Conservation (phyloP, 225 moss, liverwort and hornwort species). For the Neckera pumila region DNA sequence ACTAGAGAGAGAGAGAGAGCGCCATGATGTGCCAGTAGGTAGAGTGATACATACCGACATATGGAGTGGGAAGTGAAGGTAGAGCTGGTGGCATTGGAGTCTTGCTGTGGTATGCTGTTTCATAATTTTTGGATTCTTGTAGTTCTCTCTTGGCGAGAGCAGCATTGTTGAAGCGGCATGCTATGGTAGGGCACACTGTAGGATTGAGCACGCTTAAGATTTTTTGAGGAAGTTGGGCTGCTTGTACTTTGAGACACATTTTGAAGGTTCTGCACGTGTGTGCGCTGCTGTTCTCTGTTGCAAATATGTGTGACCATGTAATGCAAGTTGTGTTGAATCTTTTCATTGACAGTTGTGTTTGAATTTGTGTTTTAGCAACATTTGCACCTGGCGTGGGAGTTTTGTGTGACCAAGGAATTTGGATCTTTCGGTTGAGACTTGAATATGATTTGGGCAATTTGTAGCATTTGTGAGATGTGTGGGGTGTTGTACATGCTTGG, state of each 20-base stretch:
- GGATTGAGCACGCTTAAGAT: neutral
- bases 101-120: conserved; percentile 6
- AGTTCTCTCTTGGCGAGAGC: neutral
- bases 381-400: neutral
- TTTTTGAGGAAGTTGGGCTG: conserved; percentile 25
- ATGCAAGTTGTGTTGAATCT: neutral
- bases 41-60: neutral
- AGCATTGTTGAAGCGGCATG: conserved; percentile 5
- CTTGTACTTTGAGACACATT: conserved; percentile 31
- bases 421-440: neutral
- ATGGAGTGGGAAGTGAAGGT: neutral
- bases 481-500: neutral
- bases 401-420: neutral
- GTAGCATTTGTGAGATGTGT: neutral
- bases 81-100: conserved; percentile 8
- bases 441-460: neutral
- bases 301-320: neutral
- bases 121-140: conserved; percentile 1
- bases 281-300: conserved; percentile 11
- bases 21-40: neutral
- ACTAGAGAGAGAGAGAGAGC: neutral
- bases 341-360: neutral
- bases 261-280: conserved; percentile 26
- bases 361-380: neutral
- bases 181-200: neutral